Base-by-base conservation (phyloP, 2,329 filamentous ascomycete species). In the Epichloe bromicola region DNA sequence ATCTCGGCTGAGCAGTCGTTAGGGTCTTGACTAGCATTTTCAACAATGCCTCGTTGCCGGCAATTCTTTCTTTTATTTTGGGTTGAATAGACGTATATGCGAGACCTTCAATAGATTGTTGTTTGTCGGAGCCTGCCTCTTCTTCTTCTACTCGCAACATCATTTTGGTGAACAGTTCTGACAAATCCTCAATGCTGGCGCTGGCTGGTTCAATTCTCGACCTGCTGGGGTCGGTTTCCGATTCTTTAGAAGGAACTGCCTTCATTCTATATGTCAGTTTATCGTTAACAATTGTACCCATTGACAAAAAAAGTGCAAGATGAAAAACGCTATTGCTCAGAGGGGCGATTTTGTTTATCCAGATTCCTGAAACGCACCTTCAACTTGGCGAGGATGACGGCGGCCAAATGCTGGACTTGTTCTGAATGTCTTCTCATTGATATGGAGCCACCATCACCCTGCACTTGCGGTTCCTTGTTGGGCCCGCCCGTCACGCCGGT, bases 1-100 rank as follows among this genome's bases (percentile, higher is more conserved):
- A 85, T 56, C 82, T 80, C 11, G 79, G 73, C 20, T 74, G 72
- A 7, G 81, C 74, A 14, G 76, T 71, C 23, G 70, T 66, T 49
- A 91, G 72, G 2, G 76, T 75, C 51, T 79, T 73, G 49, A 94
- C 76, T 5, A 97, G 73, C 49, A 75, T 78, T 57, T 80, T 78
- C 33, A 97, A 68, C 46, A 97, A 82, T 7, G 71, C 66, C 4
- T 72, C 64, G 61, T 96, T 85, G 46, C 75, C 75, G 12, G 82
- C 80, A 10, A 97, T 74, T 46, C 82, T 78, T 64, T 97, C 88
- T 65, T 95, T 95, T 52, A 96, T 80, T 53, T 80, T 82, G 5
- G 91, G 81, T 60, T 88, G 88, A 38, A 97, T 76, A 10, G 91
- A 95, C 4, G 89, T 84, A 65, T 95, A 97, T 14, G 91, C 93